Base-by-base conservation (phyloP, 169 alveolate species). In the Plasmodium vivax region DNA sequence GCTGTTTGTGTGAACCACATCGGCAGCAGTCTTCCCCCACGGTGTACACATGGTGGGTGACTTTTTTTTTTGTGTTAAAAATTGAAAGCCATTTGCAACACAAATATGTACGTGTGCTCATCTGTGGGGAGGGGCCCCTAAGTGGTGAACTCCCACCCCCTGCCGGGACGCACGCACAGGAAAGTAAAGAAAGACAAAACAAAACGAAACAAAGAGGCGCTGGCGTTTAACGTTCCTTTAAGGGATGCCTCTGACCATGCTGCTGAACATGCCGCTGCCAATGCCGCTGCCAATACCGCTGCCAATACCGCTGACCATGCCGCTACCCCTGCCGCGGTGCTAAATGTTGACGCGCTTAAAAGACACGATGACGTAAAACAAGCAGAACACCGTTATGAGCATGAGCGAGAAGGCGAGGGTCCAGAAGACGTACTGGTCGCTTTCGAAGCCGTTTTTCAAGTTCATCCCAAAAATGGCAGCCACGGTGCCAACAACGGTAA, bases 401-500 rank as follows among this genome's bases (percentile, higher is more conserved):
- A 95, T 93, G 94, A 95, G 87, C n/a, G 96, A 93, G 51, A 88
- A 93, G 36, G 97, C 96, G 79, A 95, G 83, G 71, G 80, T 34
- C 98, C 98, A 96, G 82, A 96, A 96, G 34, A 94, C 79, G n/a
- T 75, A 92, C 19, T 90, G 88, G 62, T 92, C 93, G 43, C 95
- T 92, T 54, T 96, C 98, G 74, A 93, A 82, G 6, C 97, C 97
- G 90, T 95, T 96, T 80, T 92, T 87, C 79, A 97, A 93, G 87
- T 97, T 97, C 98, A 97, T 97, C 38, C 98, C 98, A 90, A 97
- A 97, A 43, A 97, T 84, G 6, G 97, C 97, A 41, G 98, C 97
- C 68, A 94, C 92, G 4, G 98, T 97, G 54, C 97, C 96, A 54
- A 97, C 97, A 84, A 96, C 95, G 1, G 97, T 93, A 72, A 97